These are phyloP conservation scores for Rubus idaeus DNA, from an alignment of 306 rosid species.

Conservation along the genomic window DNA sequence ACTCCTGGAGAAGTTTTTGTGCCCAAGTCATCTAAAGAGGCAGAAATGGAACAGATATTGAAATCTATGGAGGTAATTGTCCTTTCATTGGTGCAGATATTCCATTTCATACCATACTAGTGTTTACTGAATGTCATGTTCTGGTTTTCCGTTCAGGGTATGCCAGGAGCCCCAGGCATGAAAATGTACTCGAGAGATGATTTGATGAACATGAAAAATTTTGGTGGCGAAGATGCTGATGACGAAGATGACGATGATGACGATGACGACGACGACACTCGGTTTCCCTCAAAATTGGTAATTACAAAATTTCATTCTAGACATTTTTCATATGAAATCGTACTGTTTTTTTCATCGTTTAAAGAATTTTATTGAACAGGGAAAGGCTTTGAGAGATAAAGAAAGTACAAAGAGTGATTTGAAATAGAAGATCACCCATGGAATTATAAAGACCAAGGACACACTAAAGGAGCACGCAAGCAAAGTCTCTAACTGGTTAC, in stretches of 20 bases:
- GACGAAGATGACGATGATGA: constrained; percentile 63
- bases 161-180: constrained; percentile 99
- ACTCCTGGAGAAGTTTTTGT: constrained; percentile 81
- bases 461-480: constrained; percentile 68
- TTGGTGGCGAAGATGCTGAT: constrained; percentile 57
- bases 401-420: constrained; percentile 53
- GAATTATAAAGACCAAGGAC: constrained; percentile 44
- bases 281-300: constrained; percentile 77
- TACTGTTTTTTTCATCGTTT: neutral
- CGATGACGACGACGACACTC: constrained; percentile 42
- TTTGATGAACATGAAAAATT: constrained; percentile 75
- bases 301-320: neutral
- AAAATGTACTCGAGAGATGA: constrained; percentile 95
- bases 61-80: constrained; percentile 88
- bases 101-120: neutral
- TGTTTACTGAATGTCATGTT: constrained; percentile 9
- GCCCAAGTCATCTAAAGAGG: constrained; percentile 85
- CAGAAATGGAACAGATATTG: constrained; percentile 87
- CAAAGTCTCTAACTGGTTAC: constrained; percentile 46
- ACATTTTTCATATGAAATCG: neutral
- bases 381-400: constrained; percentile 63
- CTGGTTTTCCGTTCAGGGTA: constrained; percentile 58
- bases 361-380: constrained; percentile 41
- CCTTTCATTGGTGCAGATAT: neutral
- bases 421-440: constrained; percentile 52